Evolutionary conservation across 2,329 filamentous ascomycete species (phyloP).

Genomic region (Fusarium floridanum): DNA sequence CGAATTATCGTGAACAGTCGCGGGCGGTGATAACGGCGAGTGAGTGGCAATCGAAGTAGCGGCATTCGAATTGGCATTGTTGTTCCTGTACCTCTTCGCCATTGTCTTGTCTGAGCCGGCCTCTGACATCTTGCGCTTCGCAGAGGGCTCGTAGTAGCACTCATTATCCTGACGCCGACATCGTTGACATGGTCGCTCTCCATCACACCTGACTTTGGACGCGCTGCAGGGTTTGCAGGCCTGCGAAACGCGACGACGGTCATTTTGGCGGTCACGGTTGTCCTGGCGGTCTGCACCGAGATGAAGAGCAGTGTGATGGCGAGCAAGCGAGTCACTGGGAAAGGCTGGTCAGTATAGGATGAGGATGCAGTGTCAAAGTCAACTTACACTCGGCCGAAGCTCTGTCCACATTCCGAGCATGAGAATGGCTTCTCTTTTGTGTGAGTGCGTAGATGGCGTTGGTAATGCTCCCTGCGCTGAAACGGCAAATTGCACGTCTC

Average conservation of each 20-base stretch:
- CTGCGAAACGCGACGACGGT: constrained; percentile 8
- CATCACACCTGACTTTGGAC: constrained; percentile 9
- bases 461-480: constrained; percentile 14
- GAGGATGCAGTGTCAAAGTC: background rate
- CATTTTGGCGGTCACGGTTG: background rate
- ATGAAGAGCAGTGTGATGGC: constrained; percentile 10
- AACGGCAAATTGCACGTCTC: constrained; percentile 13
- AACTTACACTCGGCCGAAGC: constrained; percentile 16
- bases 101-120: background rate
- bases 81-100: background rate
- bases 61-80: background rate
- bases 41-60: background rate
- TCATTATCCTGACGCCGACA: constrained; percentile 10
- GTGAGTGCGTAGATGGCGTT: constrained; percentile 8
- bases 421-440: constrained; percentile 16
- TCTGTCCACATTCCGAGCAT: constrained; percentile 15
- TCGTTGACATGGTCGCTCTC: background rate
- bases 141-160: constrained; percentile 9
- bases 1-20: background rate
- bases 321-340: constrained; percentile 10
- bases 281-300: background rate
- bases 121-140: constrained; percentile 13
- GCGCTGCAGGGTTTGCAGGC: constrained; percentile 7
- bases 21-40: constrained; percentile 7
- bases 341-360: background rate